phyloP scores from a whole-genome alignment of 2,329 filamentous ascomycete genomes.

The Trichophyton benhamiae region DNA sequence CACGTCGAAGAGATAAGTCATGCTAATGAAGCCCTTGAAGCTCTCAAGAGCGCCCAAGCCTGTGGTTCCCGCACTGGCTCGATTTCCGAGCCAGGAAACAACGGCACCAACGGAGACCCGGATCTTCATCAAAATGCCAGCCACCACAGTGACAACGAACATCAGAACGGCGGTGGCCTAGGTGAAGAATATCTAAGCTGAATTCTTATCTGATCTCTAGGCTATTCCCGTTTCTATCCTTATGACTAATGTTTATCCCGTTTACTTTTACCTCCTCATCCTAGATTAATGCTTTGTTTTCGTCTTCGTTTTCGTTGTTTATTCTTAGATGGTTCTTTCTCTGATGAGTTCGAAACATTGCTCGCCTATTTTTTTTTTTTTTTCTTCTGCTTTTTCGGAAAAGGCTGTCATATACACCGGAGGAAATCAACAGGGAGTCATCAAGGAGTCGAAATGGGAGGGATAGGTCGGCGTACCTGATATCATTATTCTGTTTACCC shows the following conservation, averaged over 20 bases:
- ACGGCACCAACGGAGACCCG: slow-evolving; percentile 16
- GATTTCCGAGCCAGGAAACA: slow-evolving; percentile 11
- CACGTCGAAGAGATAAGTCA: slow-evolving; percentile 32
- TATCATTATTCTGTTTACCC: slow-evolving; percentile 8
- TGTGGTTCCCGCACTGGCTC: slow-evolving; percentile 24
- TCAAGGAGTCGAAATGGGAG: neutral
- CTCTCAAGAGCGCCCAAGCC: slow-evolving; percentile 28
- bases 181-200: slow-evolving; percentile 20
- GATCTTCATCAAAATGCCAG: slow-evolving; percentile 16
- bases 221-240: neutral
- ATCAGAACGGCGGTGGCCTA: slow-evolving; percentile 12
- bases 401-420: slow-evolving; percentile 1
- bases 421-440: neutral
- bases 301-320: slow-evolving; percentile 1
- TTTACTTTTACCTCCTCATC: slow-evolving; percentile 8
- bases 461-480: slow-evolving; percentile 9
- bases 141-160: slow-evolving; percentile 17
- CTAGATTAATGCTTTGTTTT: slow-evolving; percentile 5
- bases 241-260: slow-evolving; percentile 4
- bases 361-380: neutral
- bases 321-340: slow-evolving; percentile 4
- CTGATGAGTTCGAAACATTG: neutral
- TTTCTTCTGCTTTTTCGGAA: neutral
- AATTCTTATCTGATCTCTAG: neutral
- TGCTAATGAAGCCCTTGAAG: slow-evolving; percentile 36